Conservation (phyloP, 176 grass and related monocot species). For the Canna indica region DNA sequence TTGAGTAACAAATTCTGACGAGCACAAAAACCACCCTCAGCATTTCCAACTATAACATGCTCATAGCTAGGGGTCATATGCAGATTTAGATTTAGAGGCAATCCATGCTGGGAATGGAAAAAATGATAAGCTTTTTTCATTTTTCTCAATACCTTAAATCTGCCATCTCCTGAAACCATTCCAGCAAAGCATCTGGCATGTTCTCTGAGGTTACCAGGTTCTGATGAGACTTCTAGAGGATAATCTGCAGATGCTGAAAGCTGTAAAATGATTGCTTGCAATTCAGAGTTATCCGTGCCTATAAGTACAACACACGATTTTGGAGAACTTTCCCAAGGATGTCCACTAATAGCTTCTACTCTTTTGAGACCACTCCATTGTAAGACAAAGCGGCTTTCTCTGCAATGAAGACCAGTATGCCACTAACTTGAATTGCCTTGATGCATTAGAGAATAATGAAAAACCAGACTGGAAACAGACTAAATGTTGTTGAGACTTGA, state of each 20-base stretch:
- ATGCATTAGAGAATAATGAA: background rate
- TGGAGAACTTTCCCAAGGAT: constrained; percentile 20
- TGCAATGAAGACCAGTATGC: constrained; percentile 4
- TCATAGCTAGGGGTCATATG: background rate
- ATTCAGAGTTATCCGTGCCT: constrained; percentile 10
- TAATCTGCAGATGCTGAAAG: constrained; percentile 8
- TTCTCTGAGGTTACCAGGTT: background rate
- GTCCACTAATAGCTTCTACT: constrained; percentile 18
- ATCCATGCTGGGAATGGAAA: background rate
- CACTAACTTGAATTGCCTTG: no score
- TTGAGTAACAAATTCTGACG: background rate
- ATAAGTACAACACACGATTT: constrained; percentile 20
- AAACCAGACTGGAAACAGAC: background rate
- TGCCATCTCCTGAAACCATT: constrained; percentile 15
- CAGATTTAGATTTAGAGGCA: background rate
- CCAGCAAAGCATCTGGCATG: background rate
- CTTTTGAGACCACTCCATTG: constrained; percentile 23
- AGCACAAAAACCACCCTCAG: background rate
- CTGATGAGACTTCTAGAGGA: background rate
- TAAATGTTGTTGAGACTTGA: background rate
- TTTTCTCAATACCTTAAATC: constrained; percentile 9
- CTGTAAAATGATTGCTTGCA: constrained; percentile 11
- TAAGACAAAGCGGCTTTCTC: constrained; percentile 13
- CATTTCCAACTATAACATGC: background rate
- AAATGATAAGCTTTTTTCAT: background rate